phyloP scores from a whole-genome alignment of 495 filamentous ascomycete species.

The Hypoxylon crocopeplum region DNA sequence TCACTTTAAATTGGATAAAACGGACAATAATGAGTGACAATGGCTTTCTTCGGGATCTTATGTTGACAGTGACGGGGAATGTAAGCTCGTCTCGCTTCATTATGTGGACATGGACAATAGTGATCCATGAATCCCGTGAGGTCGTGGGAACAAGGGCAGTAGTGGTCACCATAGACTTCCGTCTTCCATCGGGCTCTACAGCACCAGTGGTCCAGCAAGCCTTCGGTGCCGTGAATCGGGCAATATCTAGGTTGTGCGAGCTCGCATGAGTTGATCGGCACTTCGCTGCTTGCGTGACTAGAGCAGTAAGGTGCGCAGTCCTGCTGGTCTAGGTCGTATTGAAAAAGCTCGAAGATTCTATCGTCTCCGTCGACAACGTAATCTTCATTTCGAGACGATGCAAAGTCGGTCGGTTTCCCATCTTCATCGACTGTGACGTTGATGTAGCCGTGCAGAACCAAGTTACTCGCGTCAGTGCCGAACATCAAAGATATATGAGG shows the following conservation, averaged over 20 bases:
- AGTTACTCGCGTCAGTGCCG: constrained; percentile 13
- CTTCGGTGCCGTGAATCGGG: constrained; percentile 6
- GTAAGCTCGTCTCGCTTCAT: neutral
- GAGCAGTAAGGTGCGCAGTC: constrained; percentile 28
- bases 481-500: constrained; percentile 25
- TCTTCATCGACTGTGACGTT: constrained; percentile 8
- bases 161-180: constrained; percentile 16
- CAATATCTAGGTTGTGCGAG: neutral
- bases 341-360: constrained; percentile 24
- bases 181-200: constrained; percentile 14
- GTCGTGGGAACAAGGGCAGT: constrained; percentile 16
- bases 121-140: constrained; percentile 10
- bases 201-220: constrained; percentile 20
- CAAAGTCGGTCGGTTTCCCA: constrained; percentile 12
- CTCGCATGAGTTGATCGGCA: constrained; percentile 1
- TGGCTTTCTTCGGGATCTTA: neutral
- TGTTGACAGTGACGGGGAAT: neutral
- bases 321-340: constrained; percentile 5
- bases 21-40: constrained; percentile 7
- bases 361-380: constrained; percentile 17
- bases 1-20: neutral
- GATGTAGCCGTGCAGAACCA: constrained; percentile 25
- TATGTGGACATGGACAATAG: constrained; percentile 27
- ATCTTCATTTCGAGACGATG: neutral
- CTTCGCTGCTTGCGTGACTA: neutral